Evolutionary conservation across 108 stramenopile genomes (phyloP).

Genomic region (Hondaea fermentalgiana): DNA sequence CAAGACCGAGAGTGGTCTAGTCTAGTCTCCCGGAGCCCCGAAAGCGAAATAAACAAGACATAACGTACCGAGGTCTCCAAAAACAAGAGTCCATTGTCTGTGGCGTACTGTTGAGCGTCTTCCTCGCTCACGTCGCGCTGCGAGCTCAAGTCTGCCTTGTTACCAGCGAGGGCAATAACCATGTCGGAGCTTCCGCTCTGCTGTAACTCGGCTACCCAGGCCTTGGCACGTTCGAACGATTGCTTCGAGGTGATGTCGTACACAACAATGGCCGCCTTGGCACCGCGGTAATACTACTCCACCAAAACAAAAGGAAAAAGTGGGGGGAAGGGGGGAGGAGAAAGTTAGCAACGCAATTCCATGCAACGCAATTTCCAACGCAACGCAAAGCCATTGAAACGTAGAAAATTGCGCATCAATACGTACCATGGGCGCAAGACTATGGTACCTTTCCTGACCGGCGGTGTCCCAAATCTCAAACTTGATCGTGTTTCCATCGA

Average conservation of each 20-base stretch:
- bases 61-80: constrained; percentile 21
- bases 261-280: constrained; percentile 78
- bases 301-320: not conserved
- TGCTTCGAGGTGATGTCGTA: constrained; percentile 92
- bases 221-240: constrained; percentile 90
- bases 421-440: constrained; percentile 68
- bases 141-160: constrained; percentile 76
- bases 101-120: constrained; percentile 33
- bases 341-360: too few relatives aligned
- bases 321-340: too few relatives aligned
- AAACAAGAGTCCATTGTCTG: not conserved
- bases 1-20: too few relatives aligned
- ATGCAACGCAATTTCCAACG: too few relatives aligned
- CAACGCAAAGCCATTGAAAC: too few relatives aligned
- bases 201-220: constrained; percentile 97
- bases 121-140: constrained; percentile 64
- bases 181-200: constrained; percentile 90
- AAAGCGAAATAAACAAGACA: too few relatives aligned
- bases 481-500: constrained; percentile 62
- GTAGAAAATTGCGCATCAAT: not conserved
- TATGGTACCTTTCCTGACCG: constrained; percentile 65
- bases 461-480: constrained; percentile 99
- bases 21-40: too few relatives aligned
- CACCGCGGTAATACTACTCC: constrained; percentile 63
- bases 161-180: constrained; percentile 93